These are phyloP conservation scores for Vinca minor DNA, from an alignment of 257 asterid species.

Conservation along the genomic window DNA sequence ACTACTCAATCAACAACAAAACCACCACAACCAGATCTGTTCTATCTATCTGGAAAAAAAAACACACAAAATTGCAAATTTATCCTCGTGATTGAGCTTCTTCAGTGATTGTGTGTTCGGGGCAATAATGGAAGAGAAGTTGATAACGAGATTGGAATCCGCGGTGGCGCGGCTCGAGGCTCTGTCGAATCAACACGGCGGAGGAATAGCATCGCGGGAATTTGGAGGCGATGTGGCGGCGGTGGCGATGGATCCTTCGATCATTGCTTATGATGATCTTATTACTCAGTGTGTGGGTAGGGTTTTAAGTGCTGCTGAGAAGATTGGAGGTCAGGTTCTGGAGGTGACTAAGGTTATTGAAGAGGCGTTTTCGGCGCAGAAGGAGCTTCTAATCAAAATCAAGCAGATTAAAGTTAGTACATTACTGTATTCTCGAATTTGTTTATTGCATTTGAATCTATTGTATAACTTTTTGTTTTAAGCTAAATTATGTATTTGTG, in stretches of 20 bases:
- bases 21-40: conserved; percentile 43
- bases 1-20: background rate
- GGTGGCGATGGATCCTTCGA: conserved; percentile 75
- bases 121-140: conserved; percentile 51
- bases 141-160: conserved; percentile 77
- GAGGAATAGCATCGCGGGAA: conserved; percentile 26
- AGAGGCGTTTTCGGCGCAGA: conserved; percentile 64
- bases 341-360: conserved; percentile 56
- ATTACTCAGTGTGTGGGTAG: conserved; percentile 49
- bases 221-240: conserved; percentile 40
- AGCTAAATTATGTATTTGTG: background rate
- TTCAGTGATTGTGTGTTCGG: background rate
- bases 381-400: conserved; percentile 64
- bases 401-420: conserved; percentile 57
- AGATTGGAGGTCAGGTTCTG: conserved; percentile 77
- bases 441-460: background rate
- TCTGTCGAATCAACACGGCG: conserved; percentile 46
- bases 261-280: conserved; percentile 69
- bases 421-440: background rate
- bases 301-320: conserved; percentile 58
- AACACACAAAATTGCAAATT: too few relatives aligned
- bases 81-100: too few relatives aligned
- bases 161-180: conserved; percentile 86
- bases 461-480: background rate
- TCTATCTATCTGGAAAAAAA: conserved; percentile 12